Percentiles rank a stretch among this genome's conserved stretches.
phyloP scores from a whole-genome alignment of 129 eudicot genomes.

The Flaveria ramosissima region DNA sequence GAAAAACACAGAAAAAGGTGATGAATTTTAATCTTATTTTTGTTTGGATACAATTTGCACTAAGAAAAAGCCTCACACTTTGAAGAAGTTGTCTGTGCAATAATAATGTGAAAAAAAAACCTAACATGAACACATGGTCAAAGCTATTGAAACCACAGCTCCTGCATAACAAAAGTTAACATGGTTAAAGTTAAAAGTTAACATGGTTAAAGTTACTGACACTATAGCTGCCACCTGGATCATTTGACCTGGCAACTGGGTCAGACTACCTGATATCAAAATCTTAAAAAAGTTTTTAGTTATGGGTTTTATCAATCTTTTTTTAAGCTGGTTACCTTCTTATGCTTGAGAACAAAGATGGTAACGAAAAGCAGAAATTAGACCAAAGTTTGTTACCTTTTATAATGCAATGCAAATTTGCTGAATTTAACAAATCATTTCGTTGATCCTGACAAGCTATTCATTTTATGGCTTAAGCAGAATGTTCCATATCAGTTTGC shows the following conservation, averaged over 20 bases:
- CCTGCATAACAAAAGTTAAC: neutral
- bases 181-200: slow-evolving; percentile 6
- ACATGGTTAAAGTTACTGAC: slow-evolving; percentile 10
- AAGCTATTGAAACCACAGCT: too few species aligned
- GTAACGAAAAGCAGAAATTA: neutral
- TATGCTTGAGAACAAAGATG: neutral
- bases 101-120: too few species aligned
- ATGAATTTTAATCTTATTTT: neutral
- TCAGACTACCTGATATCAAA: too few species aligned
- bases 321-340: neutral
- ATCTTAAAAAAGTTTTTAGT: neutral
- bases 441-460: neutral
- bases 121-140: too few species aligned
- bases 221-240: neutral
- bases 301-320: neutral
- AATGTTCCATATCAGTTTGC: slow-evolving; percentile 89
- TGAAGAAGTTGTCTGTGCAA: too few species aligned
- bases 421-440: neutral
- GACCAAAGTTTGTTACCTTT: neutral
- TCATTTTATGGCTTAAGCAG: slow-evolving; percentile 38
- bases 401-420: neutral
- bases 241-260: neutral
- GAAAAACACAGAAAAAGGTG: neutral
- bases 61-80: neutral
- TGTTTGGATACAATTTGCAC: neutral